A percentile compares a stretch with the other conserved stretches of the same genome.
Conservation (phyloP, 306 rosid genomes). For the Benincasa hispida region DNA sequence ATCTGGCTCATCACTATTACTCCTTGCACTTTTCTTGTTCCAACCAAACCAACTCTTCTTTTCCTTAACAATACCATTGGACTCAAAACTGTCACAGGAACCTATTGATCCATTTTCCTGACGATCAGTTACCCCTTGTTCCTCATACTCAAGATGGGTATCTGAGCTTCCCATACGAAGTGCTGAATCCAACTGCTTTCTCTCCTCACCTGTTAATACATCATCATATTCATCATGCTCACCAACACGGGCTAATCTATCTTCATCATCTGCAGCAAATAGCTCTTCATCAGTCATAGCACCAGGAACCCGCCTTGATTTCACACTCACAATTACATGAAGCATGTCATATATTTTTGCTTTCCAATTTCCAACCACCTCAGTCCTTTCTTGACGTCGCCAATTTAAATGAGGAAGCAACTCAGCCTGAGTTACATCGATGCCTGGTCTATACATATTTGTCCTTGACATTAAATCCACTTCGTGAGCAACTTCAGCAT, state of each 20-base stretch:
- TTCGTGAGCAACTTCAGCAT: constrained; percentile 87
- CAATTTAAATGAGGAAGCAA: constrained; percentile 81
- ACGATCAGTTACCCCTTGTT: constrained; percentile 34
- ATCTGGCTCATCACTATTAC: constrained; percentile 39
- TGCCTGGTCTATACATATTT: constrained; percentile 90
- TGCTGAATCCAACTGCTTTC: constrained; percentile 77
- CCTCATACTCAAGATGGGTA: constrained; percentile 48
- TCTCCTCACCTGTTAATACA: constrained; percentile 84
- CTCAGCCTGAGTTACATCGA: constrained; percentile 96
- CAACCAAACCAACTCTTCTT: constrained; percentile 95
- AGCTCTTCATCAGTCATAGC: constrained; percentile 99
- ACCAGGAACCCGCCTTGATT: constrained; percentile 97
- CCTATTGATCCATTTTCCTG: constrained; percentile 54
- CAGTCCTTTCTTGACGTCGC: constrained; percentile 97
- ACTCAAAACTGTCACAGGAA: constrained; percentile 50
- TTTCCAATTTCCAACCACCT: constrained; percentile 91
- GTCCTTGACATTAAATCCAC: constrained; percentile 89
- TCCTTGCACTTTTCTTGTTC: constrained; percentile 63
- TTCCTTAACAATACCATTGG: constrained; percentile 62
- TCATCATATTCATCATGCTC: constrained; percentile 72
- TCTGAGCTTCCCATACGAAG: constrained; percentile 61
- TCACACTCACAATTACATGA: constrained; percentile 86
- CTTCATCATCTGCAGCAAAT: constrained; percentile 74
- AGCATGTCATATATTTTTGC: constrained; percentile 95
- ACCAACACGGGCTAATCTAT: constrained; percentile 45